Conservation (phyloP, 352 stramenopile genomes). For the Globisporangium spinosum region DNA sequence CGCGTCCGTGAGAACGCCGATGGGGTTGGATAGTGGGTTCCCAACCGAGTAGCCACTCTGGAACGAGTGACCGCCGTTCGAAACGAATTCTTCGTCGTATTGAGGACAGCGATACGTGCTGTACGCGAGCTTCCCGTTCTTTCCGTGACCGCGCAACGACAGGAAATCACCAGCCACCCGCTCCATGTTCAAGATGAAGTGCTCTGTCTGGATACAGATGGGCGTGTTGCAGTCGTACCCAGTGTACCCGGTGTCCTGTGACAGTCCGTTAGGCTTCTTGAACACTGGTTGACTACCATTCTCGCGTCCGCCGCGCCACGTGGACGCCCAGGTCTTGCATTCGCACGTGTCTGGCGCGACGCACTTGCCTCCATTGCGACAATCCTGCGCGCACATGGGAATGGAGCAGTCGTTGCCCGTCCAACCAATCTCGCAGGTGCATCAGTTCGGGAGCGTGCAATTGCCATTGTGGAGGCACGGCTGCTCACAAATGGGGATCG, state of each 20-base stretch:
- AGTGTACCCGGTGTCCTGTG: slow-evolving; percentile 92
- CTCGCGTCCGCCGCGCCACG: slow-evolving; percentile 89
- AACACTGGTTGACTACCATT: slow-evolving; percentile 90
- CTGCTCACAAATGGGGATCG: slow-evolving; percentile 67
- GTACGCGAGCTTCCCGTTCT: slow-evolving; percentile 38
- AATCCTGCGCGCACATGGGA: slow-evolving; percentile 90
- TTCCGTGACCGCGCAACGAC: slow-evolving; percentile 59
- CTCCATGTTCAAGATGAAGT: slow-evolving; percentile 88
- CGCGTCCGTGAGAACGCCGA: slow-evolving; percentile 27
- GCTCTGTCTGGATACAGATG: slow-evolving; percentile 92
- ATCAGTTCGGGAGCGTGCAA: slow-evolving; percentile 90
- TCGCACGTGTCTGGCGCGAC: slow-evolving; percentile 83
- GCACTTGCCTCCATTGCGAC: slow-evolving; percentile 78
- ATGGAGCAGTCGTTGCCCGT: slow-evolving; percentile 82
- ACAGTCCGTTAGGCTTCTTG: slow-evolving; percentile 84
- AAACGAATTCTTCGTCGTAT: slow-evolving; percentile 83
- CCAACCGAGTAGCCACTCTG: slow-evolving; percentile 91
- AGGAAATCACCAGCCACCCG: slow-evolving; percentile 28
- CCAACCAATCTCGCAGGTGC: slow-evolving; percentile 91
- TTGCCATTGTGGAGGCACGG: slow-evolving; percentile 82
- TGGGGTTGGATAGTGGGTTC: slow-evolving; percentile 52
- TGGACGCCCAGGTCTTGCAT: slow-evolving; percentile 87
- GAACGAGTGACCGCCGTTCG: slow-evolving; percentile 92
- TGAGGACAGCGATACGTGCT: slow-evolving; percentile 71
- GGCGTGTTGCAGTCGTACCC: slow-evolving; percentile 96